Evolutionary conservation across 768 basidiomycete species (phyloP), one percentile per base, ranked within the genome.

Genomic region (Boletus reticuloceps): DNA sequence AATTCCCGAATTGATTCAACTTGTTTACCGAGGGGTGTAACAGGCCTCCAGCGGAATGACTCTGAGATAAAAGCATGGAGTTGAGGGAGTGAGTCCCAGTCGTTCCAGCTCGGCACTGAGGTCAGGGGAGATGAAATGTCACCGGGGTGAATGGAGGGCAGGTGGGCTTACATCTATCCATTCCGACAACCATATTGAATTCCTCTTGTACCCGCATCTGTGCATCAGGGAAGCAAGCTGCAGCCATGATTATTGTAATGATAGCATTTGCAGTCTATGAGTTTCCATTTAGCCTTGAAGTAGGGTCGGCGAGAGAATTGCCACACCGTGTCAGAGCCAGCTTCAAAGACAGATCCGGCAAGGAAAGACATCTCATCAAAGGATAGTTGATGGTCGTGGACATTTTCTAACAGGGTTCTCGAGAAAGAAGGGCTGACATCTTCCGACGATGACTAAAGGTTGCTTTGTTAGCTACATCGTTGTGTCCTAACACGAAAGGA

Each of bases 311-410:
- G 20, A 5, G 11, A 8, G 6, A 49, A 20, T 22, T 4, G 11
- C 12, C 38, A 55, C 51, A 74, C 76, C 40, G 84, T 85, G 54
- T 83, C 85, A 0, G 78, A 78, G 5, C 84, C 84, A 11, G 83
- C 84, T 42, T 81, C 84, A 57, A 83, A 85, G 65, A 85, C 75
- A 27, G 76, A 75, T 2, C 85, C 85, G 1, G 80, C 78, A 40
- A 87, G 77, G 62, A 81, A 86, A 0, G 83, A 73, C 14, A 79
- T 77, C 53, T 87, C 82, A 48, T 79, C 72, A 41, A 77, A 70
- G 5, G 81, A 75, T 10, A 86, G 71, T 6, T 74, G 77, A 36
- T 81, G 75, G 39, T 80, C 77, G 0, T 64, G 54, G 55, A 77
- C 75, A 11, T 74, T 75, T 56, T 84, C 81, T 7, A 85, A 63